A percentile compares a stretch with the other conserved stretches of the same genome.
Evolutionary conservation across 2,329 filamentous ascomycete species (phyloP).

Genomic region (Emydomyces testavorans): DNA sequence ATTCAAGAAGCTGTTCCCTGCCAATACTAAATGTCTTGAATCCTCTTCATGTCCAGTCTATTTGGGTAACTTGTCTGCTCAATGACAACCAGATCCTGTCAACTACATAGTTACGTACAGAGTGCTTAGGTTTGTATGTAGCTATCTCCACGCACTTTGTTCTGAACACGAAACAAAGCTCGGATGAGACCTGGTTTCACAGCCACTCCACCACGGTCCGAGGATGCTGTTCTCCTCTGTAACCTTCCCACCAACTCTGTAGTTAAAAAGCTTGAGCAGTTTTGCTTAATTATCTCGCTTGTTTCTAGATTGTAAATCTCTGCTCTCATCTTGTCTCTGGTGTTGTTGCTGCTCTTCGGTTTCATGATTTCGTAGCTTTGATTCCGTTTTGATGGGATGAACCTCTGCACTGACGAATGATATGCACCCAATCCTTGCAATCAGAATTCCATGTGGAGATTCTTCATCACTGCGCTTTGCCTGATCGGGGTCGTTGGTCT

Average conservation of each 20-base stretch:
- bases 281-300: not conserved
- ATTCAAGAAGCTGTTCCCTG: no score
- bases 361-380: no score
- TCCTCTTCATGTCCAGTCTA: no score
- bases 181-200: constrained; percentile 8
- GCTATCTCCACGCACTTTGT: not conserved
- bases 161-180: not conserved
- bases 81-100: no score
- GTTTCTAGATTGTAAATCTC: not conserved
- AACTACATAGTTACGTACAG: not conserved
- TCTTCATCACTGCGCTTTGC: constrained; percentile 1
- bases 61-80: no score
- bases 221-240: not conserved
- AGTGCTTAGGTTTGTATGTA: no score
- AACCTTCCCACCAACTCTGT: constrained; percentile 8
- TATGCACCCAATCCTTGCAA: no score
- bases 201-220: constrained; percentile 4
- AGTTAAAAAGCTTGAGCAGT: not conserved
- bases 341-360: no score
- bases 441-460: no score
- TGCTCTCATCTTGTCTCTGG: not conserved
- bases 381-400: no score
- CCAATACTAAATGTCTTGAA: no score
- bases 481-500: constrained; percentile 1
- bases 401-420: not conserved